Base-by-base conservation (phyloP, 345 rosid genomes). In the Mangifera indica region DNA sequence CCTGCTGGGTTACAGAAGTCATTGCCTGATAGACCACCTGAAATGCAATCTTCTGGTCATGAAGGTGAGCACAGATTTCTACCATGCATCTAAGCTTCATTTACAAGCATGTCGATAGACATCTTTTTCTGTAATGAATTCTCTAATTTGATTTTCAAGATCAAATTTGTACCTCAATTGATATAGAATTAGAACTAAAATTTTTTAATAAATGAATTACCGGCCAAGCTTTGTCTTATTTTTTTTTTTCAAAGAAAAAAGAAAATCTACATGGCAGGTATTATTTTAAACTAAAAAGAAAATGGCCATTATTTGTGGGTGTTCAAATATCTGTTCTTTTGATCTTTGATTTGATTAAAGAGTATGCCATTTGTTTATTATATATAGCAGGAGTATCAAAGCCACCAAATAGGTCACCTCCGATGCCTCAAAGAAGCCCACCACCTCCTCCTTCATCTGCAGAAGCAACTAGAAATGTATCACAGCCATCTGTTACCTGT, bases 1-100 rank as follows among this genome's bases (percentile, higher is more conserved):
- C 98, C 98, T 66, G 83, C 70, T 70, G 77, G 80, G 69, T 42
- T 80, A 74, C 99, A 89, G 85, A 95, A 95, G 83, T 89, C 96
- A 45, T 81, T 95, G 74, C 98, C 97, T 18, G 95, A 95, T 79
- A 76, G 64, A 65, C 90, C 89, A 65, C 97, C 96, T 74, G 97
- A 89, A 81, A 74, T 73, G 84, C 85, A 81, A 42, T 79, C 89
- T 74, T 12, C 82, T 75, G 86, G 78, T 42, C 73, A 57, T 78
- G 93, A 87, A 65, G 96, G 95, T 90, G 69, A 77, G 62, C 0
- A 72, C 57, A 32, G 26, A 67, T 71, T 67, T 25, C 44, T 34
- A 14, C 51, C 10, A 29, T 72, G 21, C 62, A 48, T 66, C 29
- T 32, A 62, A 56, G 32, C 62, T 64, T 56, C 40, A 69, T 18